Conservation (phyloP, 345 rosid genomes). For the Noccaea caerulescens region DNA sequence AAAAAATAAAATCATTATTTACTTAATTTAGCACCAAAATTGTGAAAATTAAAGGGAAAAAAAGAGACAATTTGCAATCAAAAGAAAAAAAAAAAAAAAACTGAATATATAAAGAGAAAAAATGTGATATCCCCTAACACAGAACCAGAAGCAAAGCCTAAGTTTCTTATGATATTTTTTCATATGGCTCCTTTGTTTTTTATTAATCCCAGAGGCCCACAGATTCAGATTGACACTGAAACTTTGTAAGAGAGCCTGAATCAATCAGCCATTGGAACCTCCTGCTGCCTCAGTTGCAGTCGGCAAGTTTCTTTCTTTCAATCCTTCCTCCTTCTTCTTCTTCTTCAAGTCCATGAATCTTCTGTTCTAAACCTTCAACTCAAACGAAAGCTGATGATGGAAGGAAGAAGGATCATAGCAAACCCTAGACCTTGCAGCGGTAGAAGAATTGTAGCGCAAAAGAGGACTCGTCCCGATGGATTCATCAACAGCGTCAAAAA, state of each 20-base stretch:
- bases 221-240: slow-evolving; percentile 25
- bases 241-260: not conserved
- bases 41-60: too few relatives aligned
- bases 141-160: not conserved
- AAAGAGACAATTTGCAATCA: not conserved
- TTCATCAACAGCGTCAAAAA: slow-evolving; percentile 78
- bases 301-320: not conserved
- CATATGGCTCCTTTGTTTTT: not conserved
- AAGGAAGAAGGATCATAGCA: slow-evolving; percentile 57
- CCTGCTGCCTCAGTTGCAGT: not conserved
- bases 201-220: not conserved
- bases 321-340: not conserved
- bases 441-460: slow-evolving; percentile 61
- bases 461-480: slow-evolving; percentile 59
- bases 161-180: not conserved
- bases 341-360: slow-evolving; percentile 3
- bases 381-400: slow-evolving; percentile 36
- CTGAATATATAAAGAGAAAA: not conserved
- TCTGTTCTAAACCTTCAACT: slow-evolving; percentile 12
- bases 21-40: not conserved
- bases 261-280: slow-evolving; percentile 7
- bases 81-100: not conserved
- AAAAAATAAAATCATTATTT: not conserved
- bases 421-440: slow-evolving; percentile 69
- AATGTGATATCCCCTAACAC: not conserved